phyloP scores from a whole-genome alignment of 805 yeast species.

The Isabelozyma heimii region DNA sequence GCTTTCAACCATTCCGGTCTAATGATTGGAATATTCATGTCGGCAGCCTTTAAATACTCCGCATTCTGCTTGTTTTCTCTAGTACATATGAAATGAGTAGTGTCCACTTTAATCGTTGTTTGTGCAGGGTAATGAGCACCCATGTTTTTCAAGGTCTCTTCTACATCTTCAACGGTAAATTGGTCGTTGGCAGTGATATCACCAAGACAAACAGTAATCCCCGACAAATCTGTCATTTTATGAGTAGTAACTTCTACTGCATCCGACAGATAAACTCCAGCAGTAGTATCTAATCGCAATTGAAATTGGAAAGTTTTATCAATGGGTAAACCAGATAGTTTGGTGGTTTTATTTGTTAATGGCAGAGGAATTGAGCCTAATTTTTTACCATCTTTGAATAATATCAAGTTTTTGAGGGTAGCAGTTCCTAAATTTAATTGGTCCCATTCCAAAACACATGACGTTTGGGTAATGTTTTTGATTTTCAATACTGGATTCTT shows the following conservation, averaged over 20 bases:
- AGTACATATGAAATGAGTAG: slow-evolving; percentile 88
- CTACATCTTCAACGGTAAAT: slow-evolving; percentile 51
- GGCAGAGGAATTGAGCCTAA: slow-evolving; percentile 86
- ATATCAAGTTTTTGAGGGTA: slow-evolving; percentile 66
- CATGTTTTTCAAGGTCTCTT: slow-evolving; percentile 59
- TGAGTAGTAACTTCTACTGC: slow-evolving; percentile 74
- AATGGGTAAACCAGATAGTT: slow-evolving; percentile 86
- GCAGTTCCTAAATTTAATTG: slow-evolving; percentile 80
- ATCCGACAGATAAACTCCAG: slow-evolving; percentile 79
- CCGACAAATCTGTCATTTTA: slow-evolving; percentile 92
- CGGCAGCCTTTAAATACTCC: slow-evolving; percentile 76
- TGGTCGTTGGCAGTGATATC: slow-evolving; percentile 59
- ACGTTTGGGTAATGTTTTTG: slow-evolving; percentile 86
- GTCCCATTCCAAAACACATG: slow-evolving; percentile 95
- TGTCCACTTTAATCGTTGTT: slow-evolving; percentile 73
- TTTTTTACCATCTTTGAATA: slow-evolving; percentile 72
- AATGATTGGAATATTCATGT: slow-evolving; percentile 86
- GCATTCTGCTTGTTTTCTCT: slow-evolving; percentile 57
- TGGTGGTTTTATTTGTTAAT: slow-evolving; percentile 70
- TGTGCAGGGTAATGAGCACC: slow-evolving; percentile 79
- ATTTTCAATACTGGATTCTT: slow-evolving; percentile 63
- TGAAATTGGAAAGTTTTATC: slow-evolving; percentile 80
- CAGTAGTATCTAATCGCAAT: slow-evolving; percentile 79
- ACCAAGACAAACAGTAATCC: slow-evolving; percentile 89
- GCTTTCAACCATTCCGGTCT: slow-evolving; percentile 97